A percentile compares a stretch with the other conserved stretches of the same genome.
Conservation (phyloP, 495 filamentous ascomycete genomes). For the Penicillium dipodomyicola region DNA sequence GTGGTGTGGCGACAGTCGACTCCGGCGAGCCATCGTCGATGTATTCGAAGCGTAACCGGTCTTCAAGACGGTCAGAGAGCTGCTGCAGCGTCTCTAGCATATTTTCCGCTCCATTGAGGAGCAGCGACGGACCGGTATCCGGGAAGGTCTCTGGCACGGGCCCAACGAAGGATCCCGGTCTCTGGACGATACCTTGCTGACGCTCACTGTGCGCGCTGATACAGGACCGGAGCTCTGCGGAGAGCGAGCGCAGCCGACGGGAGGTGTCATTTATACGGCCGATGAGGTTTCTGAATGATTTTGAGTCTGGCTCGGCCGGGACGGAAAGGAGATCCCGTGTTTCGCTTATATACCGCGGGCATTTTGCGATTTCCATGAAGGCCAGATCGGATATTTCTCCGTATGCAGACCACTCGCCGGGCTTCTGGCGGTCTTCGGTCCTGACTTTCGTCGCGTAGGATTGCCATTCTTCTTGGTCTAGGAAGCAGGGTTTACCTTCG, state of each 20-base stretch:
- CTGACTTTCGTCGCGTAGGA: constrained; percentile 19
- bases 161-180: constrained; percentile 25
- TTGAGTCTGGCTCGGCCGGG: not conserved
- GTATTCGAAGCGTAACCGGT: constrained; percentile 14
- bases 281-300: constrained; percentile 11
- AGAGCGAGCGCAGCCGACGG: constrained; percentile 11
- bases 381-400: constrained; percentile 24
- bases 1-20: constrained; percentile 6
- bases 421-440: constrained; percentile 28
- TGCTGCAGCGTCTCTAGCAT: constrained; percentile 19
- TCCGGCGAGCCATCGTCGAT: constrained; percentile 22
- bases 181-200: constrained; percentile 27
- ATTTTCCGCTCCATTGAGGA: constrained; percentile 29
- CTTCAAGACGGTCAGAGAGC: constrained; percentile 16
- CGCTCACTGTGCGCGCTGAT: constrained; percentile 27
- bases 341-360: constrained; percentile 33
- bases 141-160: constrained; percentile 28
- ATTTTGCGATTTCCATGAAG: constrained; percentile 35
- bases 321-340: constrained; percentile 21
- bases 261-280: constrained; percentile 25
- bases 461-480: constrained; percentile 34
- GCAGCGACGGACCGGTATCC: constrained; percentile 29
- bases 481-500: constrained; percentile 32
- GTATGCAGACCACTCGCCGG: constrained; percentile 26
- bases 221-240: constrained; percentile 20